Base-by-base conservation (phyloP, 225 moss, liverwort and hornwort species). In the Sphagnum tenellum region DNA sequence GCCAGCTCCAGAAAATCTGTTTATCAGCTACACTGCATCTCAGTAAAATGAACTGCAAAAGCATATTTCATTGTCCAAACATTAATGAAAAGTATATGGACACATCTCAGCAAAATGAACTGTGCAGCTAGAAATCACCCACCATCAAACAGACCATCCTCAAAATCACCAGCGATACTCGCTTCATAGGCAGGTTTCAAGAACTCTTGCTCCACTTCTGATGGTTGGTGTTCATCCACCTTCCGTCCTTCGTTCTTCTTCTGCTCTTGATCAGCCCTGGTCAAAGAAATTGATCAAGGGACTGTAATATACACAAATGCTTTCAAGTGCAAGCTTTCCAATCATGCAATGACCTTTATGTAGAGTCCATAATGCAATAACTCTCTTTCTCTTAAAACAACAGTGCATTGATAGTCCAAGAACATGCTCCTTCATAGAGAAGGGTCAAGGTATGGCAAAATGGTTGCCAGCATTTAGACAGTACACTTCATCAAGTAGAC, bases 101-200 rank as follows among this genome's bases (percentile, higher is more conserved):
- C 29, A 29, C 29, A 29, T 29, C 29, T 29, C 29, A 29, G 29
- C 29, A 29, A 29, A 29, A 29, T 29, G 29, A 29, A 29, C 0
- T 29, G 29, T 29, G 29, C 29, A 29, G 29, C 29, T 29, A 29
- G 29, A 29, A 29, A 29, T 29, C 29, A 29, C 70, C 55, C 69
- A 96, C 95, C 96, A 75, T 98, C 96, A 74, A 98, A 98, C 3
- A 92, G 67, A 62, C 92, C 90, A 66, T 98, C 96, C 77, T 98
- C 96, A 46, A 86, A 79, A 56, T 98, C 92, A 76, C 77, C 71
- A 52, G 86, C 85, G 73, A 92, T 76, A 44, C 81, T 89, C 3
- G 92, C 90, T 56, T 63, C 72, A 56, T 98, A 98, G 45, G 82
- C 76, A 12, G 92, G 88, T 63, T 82, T 79, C 74, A 90, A 61